Percentiles rank a stretch among this genome's conserved stretches.
These are phyloP conservation scores for Spergularia marina DNA, from an alignment of 148 eudicot species.

Conservation along the genomic window DNA sequence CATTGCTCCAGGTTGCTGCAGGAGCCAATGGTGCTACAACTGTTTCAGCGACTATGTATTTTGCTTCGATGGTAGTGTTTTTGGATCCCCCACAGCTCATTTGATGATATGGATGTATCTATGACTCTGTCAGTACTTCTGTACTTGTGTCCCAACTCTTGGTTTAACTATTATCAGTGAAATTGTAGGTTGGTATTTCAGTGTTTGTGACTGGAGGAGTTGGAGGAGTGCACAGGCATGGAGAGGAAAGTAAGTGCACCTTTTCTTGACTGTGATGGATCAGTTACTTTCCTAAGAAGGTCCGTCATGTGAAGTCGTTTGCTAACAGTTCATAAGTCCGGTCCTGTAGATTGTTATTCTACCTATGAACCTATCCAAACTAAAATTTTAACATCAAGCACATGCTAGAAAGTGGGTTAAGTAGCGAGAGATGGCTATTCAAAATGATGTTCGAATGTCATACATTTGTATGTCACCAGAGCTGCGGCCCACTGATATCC, in stretches of 20 bases:
- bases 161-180: slow-evolving; percentile 14
- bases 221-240: slow-evolving; percentile 96
- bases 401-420: neutral
- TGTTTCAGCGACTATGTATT: slow-evolving; percentile 91
- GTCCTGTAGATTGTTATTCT: neutral
- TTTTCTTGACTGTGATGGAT: slow-evolving; percentile 2
- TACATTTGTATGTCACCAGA: neutral
- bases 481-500: neutral
- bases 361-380: no score
- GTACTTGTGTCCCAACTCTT: neutral
- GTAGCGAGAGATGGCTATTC: neutral
- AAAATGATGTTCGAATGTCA: neutral
- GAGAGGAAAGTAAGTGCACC: slow-evolving; percentile 63
- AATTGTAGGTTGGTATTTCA: slow-evolving; percentile 80
- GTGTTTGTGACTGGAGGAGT: slow-evolving; percentile 95
- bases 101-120: neutral
- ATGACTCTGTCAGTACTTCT: neutral
- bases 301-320: neutral
- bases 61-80: slow-evolving; percentile 73
- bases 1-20: slow-evolving; percentile 60
- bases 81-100: neutral
- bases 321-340: neutral
- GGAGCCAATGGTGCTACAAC: slow-evolving; percentile 91
- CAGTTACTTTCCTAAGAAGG: neutral
- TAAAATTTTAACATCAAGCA: neutral